Percentiles rank a stretch among this genome's conserved stretches.
Conservation (phyloP, 257 asterid genomes). For the Verbascum thapsus region DNA sequence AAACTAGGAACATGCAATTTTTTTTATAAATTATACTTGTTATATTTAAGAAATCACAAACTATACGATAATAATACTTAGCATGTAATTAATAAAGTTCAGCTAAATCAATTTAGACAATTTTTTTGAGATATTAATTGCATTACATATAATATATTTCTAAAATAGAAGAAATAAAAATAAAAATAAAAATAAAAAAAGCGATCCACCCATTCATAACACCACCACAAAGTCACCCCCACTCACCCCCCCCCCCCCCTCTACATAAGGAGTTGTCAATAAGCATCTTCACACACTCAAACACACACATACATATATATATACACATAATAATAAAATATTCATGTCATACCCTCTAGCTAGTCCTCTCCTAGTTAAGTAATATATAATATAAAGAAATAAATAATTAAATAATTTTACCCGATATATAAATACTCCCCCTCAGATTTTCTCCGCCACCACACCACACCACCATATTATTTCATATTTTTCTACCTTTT, state of each 20-base stretch:
- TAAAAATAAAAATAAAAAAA: conserved; percentile 4
- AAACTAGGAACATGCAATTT: no score
- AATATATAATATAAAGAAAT: conserved; percentile 28
- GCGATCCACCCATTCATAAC: conserved; percentile 30
- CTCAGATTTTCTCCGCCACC: conserved; percentile 61
- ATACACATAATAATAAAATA: not conserved
- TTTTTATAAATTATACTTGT: no score
- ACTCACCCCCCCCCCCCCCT: conserved; percentile 26
- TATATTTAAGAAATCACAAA: no score
- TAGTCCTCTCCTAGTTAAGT: conserved; percentile 38
- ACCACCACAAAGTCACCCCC: not conserved
- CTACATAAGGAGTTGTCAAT: conserved; percentile 35
- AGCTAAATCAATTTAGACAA: no score
- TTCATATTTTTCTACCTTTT: not conserved
- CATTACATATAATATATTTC: not conserved
- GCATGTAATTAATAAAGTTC: no score
- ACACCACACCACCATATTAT: no score
- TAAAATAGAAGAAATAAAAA: not conserved
- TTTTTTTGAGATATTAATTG: no score
- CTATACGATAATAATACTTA: no score
- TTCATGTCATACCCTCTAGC: conserved; percentile 56
- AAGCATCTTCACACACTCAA: conserved; percentile 36
- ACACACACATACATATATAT: not conserved
- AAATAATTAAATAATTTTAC: not conserved
- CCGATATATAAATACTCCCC: conserved; percentile 26